These are phyloP conservation scores for Fusarium oxysporum DNA, from an alignment of 2,329 filamentous ascomycete genomes.

Conservation along the genomic window DNA sequence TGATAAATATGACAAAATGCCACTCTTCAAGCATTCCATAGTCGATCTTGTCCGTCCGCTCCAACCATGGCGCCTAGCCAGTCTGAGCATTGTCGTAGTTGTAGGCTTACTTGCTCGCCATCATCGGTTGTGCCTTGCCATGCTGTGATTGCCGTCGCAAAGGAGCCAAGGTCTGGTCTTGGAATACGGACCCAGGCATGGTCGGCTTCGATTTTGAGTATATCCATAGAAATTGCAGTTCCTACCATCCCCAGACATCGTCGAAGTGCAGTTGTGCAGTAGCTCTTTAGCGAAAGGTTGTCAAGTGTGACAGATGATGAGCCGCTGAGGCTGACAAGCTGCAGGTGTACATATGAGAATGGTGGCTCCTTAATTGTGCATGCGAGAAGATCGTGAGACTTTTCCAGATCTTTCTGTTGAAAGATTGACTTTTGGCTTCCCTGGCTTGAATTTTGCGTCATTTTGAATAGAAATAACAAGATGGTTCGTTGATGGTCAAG, in stretches of 20 bases:
- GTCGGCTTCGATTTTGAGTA: constrained; percentile 68
- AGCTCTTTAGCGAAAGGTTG: constrained; percentile 69
- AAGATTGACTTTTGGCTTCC: constrained; percentile 45
- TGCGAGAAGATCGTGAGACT: constrained; percentile 62
- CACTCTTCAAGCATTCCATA: constrained; percentile 60
- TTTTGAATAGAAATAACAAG: constrained; percentile 3
- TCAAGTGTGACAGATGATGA: constrained; percentile 59
- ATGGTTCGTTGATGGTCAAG: not conserved
- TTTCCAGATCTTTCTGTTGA: constrained; percentile 49
- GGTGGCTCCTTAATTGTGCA: constrained; percentile 63
- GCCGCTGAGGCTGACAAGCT: constrained; percentile 53
- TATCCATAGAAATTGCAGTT: constrained; percentile 74
- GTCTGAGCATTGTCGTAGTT: constrained; percentile 68
- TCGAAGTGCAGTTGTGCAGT: constrained; percentile 71
- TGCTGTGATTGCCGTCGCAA: constrained; percentile 74
- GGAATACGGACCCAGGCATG: constrained; percentile 75
- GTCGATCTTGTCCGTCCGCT: constrained; percentile 53
- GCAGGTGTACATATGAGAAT: constrained; percentile 68
- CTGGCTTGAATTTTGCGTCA: constrained; percentile 38
- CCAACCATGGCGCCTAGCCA: constrained; percentile 72
- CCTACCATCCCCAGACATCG: constrained; percentile 79
- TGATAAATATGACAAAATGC: constrained; percentile 27
- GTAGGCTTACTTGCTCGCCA: constrained; percentile 62
- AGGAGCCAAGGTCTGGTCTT: constrained; percentile 66
- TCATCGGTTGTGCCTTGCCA: constrained; percentile 65